Conservation (phyloP, 2,329 filamentous ascomycete species). For the Alternaria panax region DNA sequence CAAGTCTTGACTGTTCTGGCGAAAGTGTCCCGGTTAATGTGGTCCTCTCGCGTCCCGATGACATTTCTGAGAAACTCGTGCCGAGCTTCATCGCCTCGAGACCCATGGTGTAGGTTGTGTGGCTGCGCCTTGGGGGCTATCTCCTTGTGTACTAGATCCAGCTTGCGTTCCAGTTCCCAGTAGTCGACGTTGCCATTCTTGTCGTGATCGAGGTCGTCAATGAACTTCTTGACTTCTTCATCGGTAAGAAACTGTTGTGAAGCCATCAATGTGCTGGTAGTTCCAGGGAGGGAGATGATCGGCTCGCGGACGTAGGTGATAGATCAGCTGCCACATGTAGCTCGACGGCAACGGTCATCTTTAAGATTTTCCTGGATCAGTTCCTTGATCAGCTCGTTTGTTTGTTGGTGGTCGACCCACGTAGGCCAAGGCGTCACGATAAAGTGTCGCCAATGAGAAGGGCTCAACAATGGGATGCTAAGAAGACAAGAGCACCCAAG, state of each 20-base stretch:
- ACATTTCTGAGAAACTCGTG: constrained; percentile 62
- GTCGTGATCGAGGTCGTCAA: constrained; percentile 62
- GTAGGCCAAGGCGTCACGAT: constrained; percentile 38
- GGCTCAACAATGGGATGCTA: constrained; percentile 22
- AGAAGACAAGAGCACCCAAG: constrained; percentile 36
- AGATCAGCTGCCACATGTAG: constrained; percentile 1
- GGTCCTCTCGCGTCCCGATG: constrained; percentile 54
- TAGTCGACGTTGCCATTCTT: constrained; percentile 62
- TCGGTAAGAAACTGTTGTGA: constrained; percentile 45
- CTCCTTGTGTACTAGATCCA: constrained; percentile 62
- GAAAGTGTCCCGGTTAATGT: constrained; percentile 59
- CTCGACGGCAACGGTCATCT: constrained; percentile 1
- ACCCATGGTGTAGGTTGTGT: constrained; percentile 55
- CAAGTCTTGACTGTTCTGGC: constrained; percentile 54
- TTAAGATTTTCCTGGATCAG: constrained; percentile 18
- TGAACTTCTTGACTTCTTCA: constrained; percentile 61
- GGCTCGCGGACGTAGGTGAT: background rate
- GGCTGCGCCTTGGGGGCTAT: constrained; percentile 57
- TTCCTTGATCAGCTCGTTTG: constrained; percentile 3
- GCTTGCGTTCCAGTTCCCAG: constrained; percentile 60
- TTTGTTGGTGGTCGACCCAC: constrained; percentile 27
- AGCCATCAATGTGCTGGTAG: constrained; percentile 28
- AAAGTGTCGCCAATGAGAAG: constrained; percentile 15
- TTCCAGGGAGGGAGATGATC: background rate
- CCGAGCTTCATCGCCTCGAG: constrained; percentile 51